Conservation (phyloP, 352 stramenopile species). For the Hyaloperonospora arabidopsidis region DNA sequence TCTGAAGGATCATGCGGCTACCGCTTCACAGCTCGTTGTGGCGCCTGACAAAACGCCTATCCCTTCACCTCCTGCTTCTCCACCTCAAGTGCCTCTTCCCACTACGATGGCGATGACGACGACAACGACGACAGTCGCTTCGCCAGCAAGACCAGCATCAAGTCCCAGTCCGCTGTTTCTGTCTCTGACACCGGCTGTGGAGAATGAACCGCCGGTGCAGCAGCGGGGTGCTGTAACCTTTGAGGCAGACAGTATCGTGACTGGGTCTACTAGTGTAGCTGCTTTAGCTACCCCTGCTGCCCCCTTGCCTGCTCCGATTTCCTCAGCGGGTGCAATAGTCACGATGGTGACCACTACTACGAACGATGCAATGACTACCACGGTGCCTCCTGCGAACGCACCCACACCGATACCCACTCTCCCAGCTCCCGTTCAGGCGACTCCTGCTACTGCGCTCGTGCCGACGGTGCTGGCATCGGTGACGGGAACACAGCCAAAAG, state of each 20-base stretch:
- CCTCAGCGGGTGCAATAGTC: constrained; percentile 9
- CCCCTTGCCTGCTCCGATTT: constrained; percentile 10
- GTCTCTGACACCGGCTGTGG: constrained; percentile 15
- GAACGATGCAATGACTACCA: constrained; percentile 2
- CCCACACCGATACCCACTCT: constrained; percentile 14
- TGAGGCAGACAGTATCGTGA: constrained; percentile 15
- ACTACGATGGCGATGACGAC: constrained; percentile 3
- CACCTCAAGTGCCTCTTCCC: constrained; percentile 14
- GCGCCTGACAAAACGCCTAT: constrained; percentile 18
- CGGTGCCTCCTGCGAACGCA: constrained; percentile 10
- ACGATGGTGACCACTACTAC: constrained; percentile 18
- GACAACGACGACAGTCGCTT: constrained; percentile 8
- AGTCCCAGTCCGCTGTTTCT: constrained; percentile 16
- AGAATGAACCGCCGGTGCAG: constrained; percentile 9
- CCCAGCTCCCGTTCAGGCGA: constrained; percentile 10
- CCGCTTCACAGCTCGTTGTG: constrained; percentile 8
- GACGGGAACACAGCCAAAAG: constrained; percentile 8
- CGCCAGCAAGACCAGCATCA: constrained; percentile 14
- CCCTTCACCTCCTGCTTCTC: constrained; percentile 15
- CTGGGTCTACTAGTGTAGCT: constrained; percentile 6
- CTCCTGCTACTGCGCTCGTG: constrained; percentile 6
- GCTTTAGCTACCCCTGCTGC: constrained; percentile 7
- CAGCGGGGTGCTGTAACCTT: constrained; percentile 6
- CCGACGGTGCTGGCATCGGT: constrained; percentile 11
- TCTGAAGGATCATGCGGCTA: constrained; percentile 44